phyloP scores from a whole-genome alignment of 768 basidiomycete genomes.

The Termitomyces sp. region DNA sequence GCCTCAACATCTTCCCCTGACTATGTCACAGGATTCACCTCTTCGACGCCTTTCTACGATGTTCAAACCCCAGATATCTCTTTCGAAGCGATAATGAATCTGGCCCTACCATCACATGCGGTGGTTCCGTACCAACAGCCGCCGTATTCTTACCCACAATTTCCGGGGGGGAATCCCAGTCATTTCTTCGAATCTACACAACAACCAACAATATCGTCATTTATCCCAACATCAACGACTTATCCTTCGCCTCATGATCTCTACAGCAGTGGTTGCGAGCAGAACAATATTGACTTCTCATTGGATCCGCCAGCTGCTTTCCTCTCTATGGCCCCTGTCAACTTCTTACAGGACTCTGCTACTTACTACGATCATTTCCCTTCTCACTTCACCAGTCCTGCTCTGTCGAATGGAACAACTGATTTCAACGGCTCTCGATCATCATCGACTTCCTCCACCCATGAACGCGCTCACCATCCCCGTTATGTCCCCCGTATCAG shows the following conservation, averaged over 20 bases:
- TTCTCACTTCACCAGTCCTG: neutral
- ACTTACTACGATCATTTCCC: neutral
- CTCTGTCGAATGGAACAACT: neutral
- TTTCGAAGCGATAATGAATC: neutral
- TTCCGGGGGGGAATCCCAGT: neutral
- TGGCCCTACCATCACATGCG: neutral
- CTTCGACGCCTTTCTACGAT: neutral
- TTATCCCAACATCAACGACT: neutral
- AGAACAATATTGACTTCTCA: neutral
- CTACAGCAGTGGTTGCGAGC: neutral
- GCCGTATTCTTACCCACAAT: neutral
- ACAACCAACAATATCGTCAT: neutral
- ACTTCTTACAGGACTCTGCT: neutral
- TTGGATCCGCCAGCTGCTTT: neutral
- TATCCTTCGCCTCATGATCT: neutral
- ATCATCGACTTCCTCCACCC: neutral
- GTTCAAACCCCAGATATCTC: neutral
- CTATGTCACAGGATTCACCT: neutral
- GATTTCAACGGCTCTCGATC: neutral
- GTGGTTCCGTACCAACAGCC: neutral
- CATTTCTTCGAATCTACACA: neutral
- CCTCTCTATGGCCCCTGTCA: no score
- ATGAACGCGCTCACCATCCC: neutral
- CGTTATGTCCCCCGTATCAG: neutral
- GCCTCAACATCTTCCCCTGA: neutral